A percentile compares a stretch with the other conserved stretches of the same genome.
Evolutionary conservation across 306 rosid species (phyloP).

Genomic region (Amphicarpaea edgeworthii): DNA sequence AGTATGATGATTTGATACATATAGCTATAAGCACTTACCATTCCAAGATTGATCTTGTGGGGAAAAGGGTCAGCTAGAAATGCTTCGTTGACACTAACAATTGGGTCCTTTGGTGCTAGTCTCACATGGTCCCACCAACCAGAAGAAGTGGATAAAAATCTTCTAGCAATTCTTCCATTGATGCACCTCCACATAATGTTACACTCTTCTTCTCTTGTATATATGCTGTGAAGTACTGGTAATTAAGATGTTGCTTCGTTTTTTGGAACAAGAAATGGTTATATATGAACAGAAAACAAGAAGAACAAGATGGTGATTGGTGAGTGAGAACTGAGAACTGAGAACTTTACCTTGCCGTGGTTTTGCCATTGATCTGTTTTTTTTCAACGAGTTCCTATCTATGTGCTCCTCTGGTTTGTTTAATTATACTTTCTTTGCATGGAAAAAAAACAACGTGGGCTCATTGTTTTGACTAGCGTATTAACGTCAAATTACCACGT

Average conservation of each 20-base stretch:
- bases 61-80: constrained; percentile 80
- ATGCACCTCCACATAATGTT: constrained; percentile 40
- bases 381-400: constrained; percentile 37
- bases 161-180: constrained; percentile 35
- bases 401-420: constrained; percentile 50
- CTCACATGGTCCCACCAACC: constrained; percentile 51
- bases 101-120: constrained; percentile 78
- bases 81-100: constrained; percentile 75
- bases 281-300: constrained; percentile 21
- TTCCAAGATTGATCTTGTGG: constrained; percentile 85
- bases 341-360: constrained; percentile 44
- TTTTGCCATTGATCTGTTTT: constrained; percentile 32
- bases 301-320: not conserved
- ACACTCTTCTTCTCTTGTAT: not conserved
- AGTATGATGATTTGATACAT: not conserved
- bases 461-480: no score
- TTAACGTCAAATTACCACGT: no score
- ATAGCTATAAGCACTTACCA: constrained; percentile 49
- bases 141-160: constrained; percentile 45
- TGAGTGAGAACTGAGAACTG: not conserved
- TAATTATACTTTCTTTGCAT: constrained; percentile 37
- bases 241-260: not conserved
- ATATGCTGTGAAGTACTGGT: constrained; percentile 4
- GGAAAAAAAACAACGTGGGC: no score
- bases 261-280: constrained; percentile 8